Evolutionary conservation across 2,329 filamentous ascomycete species (phyloP).

Genomic region (Torrubiellomyces zombiae): DNA sequence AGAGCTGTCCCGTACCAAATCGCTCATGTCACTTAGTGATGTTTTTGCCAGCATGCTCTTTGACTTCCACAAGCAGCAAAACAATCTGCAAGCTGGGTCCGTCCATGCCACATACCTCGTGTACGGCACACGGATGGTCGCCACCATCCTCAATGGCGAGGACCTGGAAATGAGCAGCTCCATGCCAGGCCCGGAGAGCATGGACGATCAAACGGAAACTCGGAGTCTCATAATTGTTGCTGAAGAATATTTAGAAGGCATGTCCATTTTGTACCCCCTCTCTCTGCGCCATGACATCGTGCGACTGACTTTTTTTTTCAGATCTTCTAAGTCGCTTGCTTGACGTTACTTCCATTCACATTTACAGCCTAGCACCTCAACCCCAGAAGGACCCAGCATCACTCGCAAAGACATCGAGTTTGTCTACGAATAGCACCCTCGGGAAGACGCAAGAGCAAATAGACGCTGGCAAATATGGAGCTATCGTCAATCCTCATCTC

Average conservation of each 20-base stretch:
- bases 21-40: constrained; percentile 4
- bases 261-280: constrained; percentile 7
- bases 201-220: constrained; percentile 33
- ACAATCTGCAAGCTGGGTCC: constrained; percentile 62
- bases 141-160: too few species aligned
- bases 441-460: constrained; percentile 6
- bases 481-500: constrained; percentile 2
- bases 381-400: constrained; percentile 53
- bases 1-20: too few species aligned
- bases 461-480: constrained; percentile 2
- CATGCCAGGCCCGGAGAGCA: constrained; percentile 29
- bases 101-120: constrained; percentile 90
- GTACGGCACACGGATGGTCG: constrained; percentile 54
- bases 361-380: constrained; percentile 69
- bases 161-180: constrained; percentile 52
- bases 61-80: constrained; percentile 68
- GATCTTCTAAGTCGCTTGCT: too few species aligned
- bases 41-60: constrained; percentile 57
- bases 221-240: constrained; percentile 49
- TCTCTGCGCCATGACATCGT: too few species aligned
- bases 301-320: background rate
- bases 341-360: constrained; percentile 64
- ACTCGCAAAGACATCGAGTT: constrained; percentile 51
- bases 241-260: constrained; percentile 58
- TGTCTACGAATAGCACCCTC: constrained; percentile 14